Conservation (phyloP, 1,284 basidiomycete species). For the Papiliotrema flavescens region DNA sequence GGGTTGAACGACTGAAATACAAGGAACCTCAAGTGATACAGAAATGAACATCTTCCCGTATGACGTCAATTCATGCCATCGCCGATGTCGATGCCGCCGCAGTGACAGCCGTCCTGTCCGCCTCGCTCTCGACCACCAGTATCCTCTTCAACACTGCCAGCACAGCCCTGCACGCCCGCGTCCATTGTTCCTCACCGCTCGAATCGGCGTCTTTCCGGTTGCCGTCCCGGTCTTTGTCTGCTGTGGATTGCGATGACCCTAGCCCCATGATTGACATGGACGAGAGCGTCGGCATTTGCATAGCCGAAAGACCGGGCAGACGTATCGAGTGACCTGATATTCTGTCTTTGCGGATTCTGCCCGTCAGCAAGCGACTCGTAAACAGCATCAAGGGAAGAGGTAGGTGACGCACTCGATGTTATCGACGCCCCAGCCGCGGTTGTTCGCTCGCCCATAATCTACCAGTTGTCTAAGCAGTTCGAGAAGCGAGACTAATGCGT, state of each 20-base stretch:
- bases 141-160: constrained; percentile 75
- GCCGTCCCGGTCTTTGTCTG: background rate
- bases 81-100: constrained; percentile 1
- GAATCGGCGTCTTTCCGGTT: constrained; percentile 7
- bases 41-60: too few species aligned
- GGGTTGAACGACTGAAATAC: too few species aligned
- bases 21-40: too few species aligned
- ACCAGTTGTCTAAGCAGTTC: constrained; percentile 89
- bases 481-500: constrained; percentile 91
- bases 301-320: constrained; percentile 62
- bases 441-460: constrained; percentile 72
- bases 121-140: constrained; percentile 47
- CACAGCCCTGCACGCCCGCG: constrained; percentile 85
- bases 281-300: constrained; percentile 51
- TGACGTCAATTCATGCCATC: too few species aligned
- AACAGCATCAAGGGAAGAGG: constrained; percentile 9
- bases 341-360: constrained; percentile 84
- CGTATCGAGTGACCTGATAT: constrained; percentile 94
- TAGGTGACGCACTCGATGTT: constrained; percentile 47
- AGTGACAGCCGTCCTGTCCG: constrained; percentile 14
- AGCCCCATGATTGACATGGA: constrained; percentile 46
- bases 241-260: constrained; percentile 10
- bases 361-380: background rate
- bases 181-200: constrained; percentile 81
- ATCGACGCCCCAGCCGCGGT: constrained; percentile 74